Base-by-base conservation (phyloP, 805 yeast species). In the Zygoascus tannicola region DNA sequence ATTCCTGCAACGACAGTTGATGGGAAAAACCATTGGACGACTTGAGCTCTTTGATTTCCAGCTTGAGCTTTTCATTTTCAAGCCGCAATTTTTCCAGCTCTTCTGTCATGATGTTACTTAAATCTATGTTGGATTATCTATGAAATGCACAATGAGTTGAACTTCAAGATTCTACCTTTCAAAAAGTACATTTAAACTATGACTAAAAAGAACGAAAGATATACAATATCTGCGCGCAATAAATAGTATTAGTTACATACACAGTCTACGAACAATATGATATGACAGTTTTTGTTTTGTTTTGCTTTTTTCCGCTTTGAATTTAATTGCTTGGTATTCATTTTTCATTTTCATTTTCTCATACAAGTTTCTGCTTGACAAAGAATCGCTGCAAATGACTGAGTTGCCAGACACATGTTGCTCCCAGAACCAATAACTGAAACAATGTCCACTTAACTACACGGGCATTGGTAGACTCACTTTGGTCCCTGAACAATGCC, bases 361-460 rank as follows among this genome's bases (percentile, higher is more conserved):
- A 85, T 16, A 86, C 80, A 47, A 85, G 76, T 67, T 87, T 87
- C 60, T 86, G 94, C 66, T 85, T 86, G 48, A 85, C 80, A 60
- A 86, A 86, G 74, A 86, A 85, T 35, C 78, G 65, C 65, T 82
- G 82, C 65, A 87, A 73, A 56, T 83, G 87, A 44, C 72, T 71
- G 60, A 87, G 65, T 66, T 87, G 95, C 72, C 84, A 76, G 34
- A 70, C 71, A 55, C 95, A 83, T 5, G 88, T 78, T 14, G 69
- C 74, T 7, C 74, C 70, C 53, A 87, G 70, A 1, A 82, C 85
- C 19, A 76, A 21, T 38, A 84, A 59, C 66, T 87, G 95, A 38
- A 83, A 58, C 40, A 84, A 51, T 10, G 92, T 76, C 88, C 92
- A 84, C 53, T 70, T 65, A 18, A 82, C 73, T 20, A 83, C 90